phyloP scores from a whole-genome alignment of 2,329 filamentous ascomycete genomes.

The Bisporella sp. region DNA sequence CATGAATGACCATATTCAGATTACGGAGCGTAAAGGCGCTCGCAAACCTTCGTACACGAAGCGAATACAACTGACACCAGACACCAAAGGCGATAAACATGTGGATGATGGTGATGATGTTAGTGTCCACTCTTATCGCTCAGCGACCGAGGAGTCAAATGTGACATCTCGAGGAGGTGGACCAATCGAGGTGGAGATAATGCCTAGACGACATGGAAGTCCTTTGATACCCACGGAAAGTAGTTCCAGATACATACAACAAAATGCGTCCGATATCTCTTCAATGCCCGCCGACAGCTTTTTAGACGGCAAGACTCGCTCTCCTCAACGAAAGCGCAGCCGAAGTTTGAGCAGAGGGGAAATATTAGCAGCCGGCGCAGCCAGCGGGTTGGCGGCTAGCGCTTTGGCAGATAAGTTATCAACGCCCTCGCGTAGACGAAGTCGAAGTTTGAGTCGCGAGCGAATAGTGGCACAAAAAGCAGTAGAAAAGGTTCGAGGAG shows the following conservation, averaged over 20 bases:
- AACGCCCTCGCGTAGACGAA: conserved; percentile 49
- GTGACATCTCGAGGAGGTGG: conserved; percentile 55
- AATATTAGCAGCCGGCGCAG: conserved; percentile 24
- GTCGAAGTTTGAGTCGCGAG: conserved; percentile 59
- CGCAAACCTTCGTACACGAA: conserved; percentile 65
- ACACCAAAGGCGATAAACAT: conserved; percentile 35
- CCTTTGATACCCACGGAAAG: conserved; percentile 54
- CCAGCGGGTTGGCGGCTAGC: conserved; percentile 33
- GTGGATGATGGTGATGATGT: conserved; percentile 51
- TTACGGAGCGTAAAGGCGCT: conserved; percentile 71
- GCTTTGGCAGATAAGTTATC: conserved; percentile 42
- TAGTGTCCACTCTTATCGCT: conserved; percentile 68
- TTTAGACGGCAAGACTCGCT: conserved; percentile 42
- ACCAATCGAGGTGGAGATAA: conserved; percentile 85
- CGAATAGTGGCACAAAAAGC: conserved; percentile 58
- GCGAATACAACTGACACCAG: conserved; percentile 55
- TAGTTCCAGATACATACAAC: conserved; percentile 55
- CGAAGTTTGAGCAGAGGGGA: conserved; percentile 24
- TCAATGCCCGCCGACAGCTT: conserved; percentile 69
- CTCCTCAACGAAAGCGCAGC: conserved; percentile 23
- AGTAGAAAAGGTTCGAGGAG: conserved; percentile 56
- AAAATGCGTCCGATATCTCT: conserved; percentile 78
- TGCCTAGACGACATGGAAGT: conserved; percentile 56
- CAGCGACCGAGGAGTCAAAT: conserved; percentile 72
- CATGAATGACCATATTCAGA: conserved; percentile 71